Percentiles rank a stretch among this genome's conserved stretches.
These are phyloP conservation scores for Fusarium neocosmosporiellum DNA, from an alignment of 2,329 filamentous ascomycete genomes.

Conservation along the genomic window DNA sequence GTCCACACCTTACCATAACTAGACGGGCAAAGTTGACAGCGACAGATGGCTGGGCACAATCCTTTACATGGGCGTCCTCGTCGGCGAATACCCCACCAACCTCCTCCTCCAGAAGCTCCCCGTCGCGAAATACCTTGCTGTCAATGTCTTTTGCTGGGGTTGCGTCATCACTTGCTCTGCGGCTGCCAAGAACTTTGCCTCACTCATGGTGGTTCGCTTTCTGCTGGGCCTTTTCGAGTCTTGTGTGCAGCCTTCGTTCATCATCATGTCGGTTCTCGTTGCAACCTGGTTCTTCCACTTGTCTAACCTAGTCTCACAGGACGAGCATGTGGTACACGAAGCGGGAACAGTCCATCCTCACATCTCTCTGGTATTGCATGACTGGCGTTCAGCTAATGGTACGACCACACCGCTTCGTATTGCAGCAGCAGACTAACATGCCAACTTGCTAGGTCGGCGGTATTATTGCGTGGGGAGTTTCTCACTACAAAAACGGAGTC, in stretches of 20 bases:
- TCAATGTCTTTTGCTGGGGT: slow-evolving; percentile 58
- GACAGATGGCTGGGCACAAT: slow-evolving; percentile 67
- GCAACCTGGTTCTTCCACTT: fast-evolving
- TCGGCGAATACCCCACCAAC: slow-evolving; percentile 59
- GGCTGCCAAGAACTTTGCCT: slow-evolving; percentile 52
- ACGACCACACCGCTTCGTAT: neutral
- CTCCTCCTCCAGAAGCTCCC: slow-evolving; percentile 59
- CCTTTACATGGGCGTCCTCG: slow-evolving; percentile 55
- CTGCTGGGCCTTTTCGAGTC: slow-evolving; percentile 59
- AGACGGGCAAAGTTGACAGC: slow-evolving; percentile 43
- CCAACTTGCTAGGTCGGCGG: slow-evolving; percentile 44
- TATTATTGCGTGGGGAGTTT: slow-evolving; percentile 52
- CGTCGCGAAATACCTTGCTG: slow-evolving; percentile 56
- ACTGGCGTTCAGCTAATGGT: slow-evolving; percentile 50
- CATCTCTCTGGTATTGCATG: slow-evolving; percentile 48
- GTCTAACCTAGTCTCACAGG: slow-evolving; percentile 1
- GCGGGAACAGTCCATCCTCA: slow-evolving; percentile 25
- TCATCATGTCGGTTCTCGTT: slow-evolving; percentile 48
- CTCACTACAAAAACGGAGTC: slow-evolving; percentile 43
- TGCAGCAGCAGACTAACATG: neutral
- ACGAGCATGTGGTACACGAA: slow-evolving; percentile 32
- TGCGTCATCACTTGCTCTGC: slow-evolving; percentile 49
- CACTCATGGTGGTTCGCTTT: slow-evolving; percentile 55
- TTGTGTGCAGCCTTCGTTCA: slow-evolving; percentile 57
- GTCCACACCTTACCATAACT: neutral